These are phyloP conservation scores for Aspergillus biplanus DNA, from an alignment of 495 filamentous ascomycete genomes.

Conservation along the genomic window DNA sequence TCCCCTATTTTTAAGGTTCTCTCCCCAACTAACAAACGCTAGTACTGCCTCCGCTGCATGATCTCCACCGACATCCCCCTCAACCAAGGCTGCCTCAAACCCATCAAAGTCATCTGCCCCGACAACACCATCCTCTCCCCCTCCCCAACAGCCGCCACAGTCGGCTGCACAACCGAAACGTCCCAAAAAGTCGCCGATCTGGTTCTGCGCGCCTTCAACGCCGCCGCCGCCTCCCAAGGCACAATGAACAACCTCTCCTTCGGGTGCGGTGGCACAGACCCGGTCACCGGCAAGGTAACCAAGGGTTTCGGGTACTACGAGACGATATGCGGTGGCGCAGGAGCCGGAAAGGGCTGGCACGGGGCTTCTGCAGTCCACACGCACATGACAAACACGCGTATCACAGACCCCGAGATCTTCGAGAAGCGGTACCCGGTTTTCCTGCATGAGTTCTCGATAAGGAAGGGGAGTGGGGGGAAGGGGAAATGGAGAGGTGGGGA, in stretches of 20 bases:
- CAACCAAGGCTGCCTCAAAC: conserved; percentile 89
- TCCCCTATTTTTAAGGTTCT: too few relatives aligned
- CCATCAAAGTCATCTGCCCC: conserved; percentile 80
- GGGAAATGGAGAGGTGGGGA: conserved; percentile 38
- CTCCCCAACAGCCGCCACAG: conserved; percentile 79
- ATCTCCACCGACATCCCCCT: conserved; percentile 89
- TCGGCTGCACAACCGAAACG: conserved; percentile 76
- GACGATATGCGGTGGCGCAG: conserved; percentile 87
- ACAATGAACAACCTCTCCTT: conserved; percentile 76
- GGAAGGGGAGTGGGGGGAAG: conserved; percentile 55
- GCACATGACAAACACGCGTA: conserved; percentile 97
- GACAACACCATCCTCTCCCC: conserved; percentile 78
- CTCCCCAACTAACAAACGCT: conserved; percentile 1
- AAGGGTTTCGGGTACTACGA: conserved; percentile 92
- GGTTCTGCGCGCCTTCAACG: conserved; percentile 81
- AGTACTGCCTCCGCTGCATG: conserved; percentile 82
- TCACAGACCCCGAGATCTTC: conserved; percentile 90
- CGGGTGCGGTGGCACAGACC: conserved; percentile 38
- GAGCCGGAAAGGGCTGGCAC: conserved; percentile 79
- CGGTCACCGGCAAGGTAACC: conserved; percentile 26
- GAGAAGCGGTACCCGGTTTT: conserved; percentile 91
- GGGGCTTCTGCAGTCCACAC: conserved; percentile 86
- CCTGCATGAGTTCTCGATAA: conserved; percentile 75
- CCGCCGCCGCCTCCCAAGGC: conserved; percentile 85
- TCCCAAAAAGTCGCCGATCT: conserved; percentile 89